Percentiles rank a stretch among this genome's conserved stretches.
These are phyloP conservation scores for Mentha longifolia DNA, from an alignment of 257 asterid genomes.

Conservation along the genomic window DNA sequence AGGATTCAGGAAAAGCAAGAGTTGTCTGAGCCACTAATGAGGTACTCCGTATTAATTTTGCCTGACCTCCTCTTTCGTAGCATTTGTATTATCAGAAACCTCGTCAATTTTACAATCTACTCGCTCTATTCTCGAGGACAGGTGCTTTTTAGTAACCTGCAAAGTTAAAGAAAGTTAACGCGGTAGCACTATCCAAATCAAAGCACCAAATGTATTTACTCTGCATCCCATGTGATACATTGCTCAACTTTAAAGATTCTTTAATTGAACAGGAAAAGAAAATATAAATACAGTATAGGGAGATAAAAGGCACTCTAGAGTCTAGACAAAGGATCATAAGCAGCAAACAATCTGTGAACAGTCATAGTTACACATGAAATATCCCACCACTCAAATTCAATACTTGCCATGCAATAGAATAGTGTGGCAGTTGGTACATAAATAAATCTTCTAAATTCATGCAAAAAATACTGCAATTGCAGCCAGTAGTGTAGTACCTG, in stretches of 20 bases:
- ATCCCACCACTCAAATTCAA: slow-evolving; percentile 8
- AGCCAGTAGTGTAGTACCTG: no score
- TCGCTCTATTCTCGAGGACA: slow-evolving; percentile 70
- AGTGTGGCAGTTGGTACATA: neutral
- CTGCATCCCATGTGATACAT: slow-evolving; percentile 6
- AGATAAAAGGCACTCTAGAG: neutral
- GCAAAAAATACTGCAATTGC: neutral
- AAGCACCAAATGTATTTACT: slow-evolving; percentile 19
- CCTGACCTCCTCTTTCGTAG: slow-evolving; percentile 76
- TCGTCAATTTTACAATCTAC: slow-evolving; percentile 81
- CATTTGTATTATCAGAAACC: slow-evolving; percentile 56
- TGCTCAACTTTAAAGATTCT: neutral
- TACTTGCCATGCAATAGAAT: slow-evolving; percentile 11
- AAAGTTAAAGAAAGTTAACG: slow-evolving; percentile 26
- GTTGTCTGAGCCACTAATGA: slow-evolving; percentile 4
- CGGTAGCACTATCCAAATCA: slow-evolving; percentile 20
- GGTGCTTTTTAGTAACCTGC: slow-evolving; percentile 75
- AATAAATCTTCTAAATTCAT: neutral
- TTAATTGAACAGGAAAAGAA: neutral
- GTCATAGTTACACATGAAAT: neutral
- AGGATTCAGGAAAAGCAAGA: slow-evolving; percentile 22
- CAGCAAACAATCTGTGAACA: slow-evolving; percentile 17
- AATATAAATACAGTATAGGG: slow-evolving; percentile 13
- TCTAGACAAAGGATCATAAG: slow-evolving; percentile 19
- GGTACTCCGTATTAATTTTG: slow-evolving; percentile 24